These are phyloP conservation scores for Atractiella rhizophila DNA, from an alignment of 768 basidiomycete species.

Conservation along the genomic window DNA sequence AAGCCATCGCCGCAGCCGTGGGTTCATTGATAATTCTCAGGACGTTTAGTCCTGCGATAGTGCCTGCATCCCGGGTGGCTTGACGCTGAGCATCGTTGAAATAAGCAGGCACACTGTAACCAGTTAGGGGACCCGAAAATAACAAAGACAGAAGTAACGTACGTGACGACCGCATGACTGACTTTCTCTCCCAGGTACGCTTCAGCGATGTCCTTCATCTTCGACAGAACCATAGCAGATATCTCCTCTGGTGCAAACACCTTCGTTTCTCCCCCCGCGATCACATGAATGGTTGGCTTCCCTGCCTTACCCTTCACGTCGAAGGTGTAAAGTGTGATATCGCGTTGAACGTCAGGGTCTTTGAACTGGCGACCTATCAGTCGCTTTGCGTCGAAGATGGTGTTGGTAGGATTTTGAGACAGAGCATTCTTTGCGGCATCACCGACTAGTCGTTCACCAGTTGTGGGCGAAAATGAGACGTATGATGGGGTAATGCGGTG, in stretches of 20 bases:
- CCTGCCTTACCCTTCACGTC: constrained; percentile 16
- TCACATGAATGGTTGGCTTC: constrained; percentile 17
- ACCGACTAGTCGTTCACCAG: constrained; percentile 35
- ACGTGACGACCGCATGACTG: constrained; percentile 91
- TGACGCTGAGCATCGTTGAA: constrained; percentile 93
- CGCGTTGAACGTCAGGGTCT: constrained; percentile 52
- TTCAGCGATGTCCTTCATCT: constrained; percentile 99
- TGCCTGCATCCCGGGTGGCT: constrained; percentile 92
- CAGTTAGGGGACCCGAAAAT: no score
- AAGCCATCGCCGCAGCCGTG: constrained; percentile 89
- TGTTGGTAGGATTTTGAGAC: constrained; percentile 71
- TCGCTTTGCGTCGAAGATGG: constrained; percentile 66
- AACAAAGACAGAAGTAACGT: constrained; percentile 27
- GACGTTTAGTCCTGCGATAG: constrained; percentile 76
- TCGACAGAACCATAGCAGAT: constrained; percentile 18
- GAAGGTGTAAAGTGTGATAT: constrained; percentile 46
- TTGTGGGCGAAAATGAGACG: constrained; percentile 10
- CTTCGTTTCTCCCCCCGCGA: constrained; percentile 44
- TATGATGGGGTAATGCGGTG: constrained; percentile 58
- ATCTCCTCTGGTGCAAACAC: constrained; percentile 31
- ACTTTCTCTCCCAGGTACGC: constrained; percentile 88
- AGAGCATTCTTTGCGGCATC: constrained; percentile 88
- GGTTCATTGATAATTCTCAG: constrained; percentile 97
- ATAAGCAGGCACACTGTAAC: background rate
- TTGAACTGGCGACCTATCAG: constrained; percentile 26